Conservation (phyloP, 2,329 filamentous ascomycete genomes). For the Talaromyces atroroseus region DNA sequence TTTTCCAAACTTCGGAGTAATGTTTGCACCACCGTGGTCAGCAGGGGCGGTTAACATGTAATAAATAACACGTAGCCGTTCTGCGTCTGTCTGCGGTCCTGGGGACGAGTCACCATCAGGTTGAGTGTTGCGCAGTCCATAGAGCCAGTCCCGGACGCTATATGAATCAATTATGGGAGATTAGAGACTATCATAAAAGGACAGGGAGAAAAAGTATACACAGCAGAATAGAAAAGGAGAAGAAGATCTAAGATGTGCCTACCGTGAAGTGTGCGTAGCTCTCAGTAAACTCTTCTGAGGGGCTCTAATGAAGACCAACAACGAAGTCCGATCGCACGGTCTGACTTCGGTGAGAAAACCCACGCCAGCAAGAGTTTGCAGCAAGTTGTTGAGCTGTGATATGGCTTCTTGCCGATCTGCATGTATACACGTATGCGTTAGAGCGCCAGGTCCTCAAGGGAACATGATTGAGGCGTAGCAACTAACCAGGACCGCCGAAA, state of each 20-base stretch:
- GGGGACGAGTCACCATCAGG: conserved; percentile 67
- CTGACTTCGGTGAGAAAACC: conserved; percentile 85
- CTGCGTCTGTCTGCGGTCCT: conserved; percentile 81
- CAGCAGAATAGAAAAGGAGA: background rate
- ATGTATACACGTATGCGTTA: background rate
- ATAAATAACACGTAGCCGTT: conserved; percentile 81
- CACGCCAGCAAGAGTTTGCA: conserved; percentile 67
- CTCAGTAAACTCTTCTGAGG: conserved; percentile 69
- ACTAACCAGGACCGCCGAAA: conserved; percentile 60
- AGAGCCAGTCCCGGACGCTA: conserved; percentile 90
- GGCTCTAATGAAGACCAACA: conserved; percentile 81
- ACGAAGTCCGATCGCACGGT: conserved; percentile 65
- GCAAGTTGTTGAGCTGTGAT: conserved; percentile 70
- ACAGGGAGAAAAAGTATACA: background rate
- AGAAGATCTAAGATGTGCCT: conserved; percentile 12
- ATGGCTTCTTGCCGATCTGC: conserved; percentile 65
- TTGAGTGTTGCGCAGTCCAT: conserved; percentile 74
- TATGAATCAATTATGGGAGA: background rate
- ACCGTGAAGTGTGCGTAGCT: conserved; percentile 79
- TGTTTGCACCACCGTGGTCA: conserved; percentile 72
- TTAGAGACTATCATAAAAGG: background rate
- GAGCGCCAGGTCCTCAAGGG: background rate
- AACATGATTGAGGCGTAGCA: background rate
- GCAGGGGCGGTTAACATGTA: conserved; percentile 71
- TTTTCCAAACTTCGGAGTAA: conserved; percentile 62